phyloP scores from a whole-genome alignment of 2,329 filamentous ascomycete genomes.

The Apiospora hydei region DNA sequence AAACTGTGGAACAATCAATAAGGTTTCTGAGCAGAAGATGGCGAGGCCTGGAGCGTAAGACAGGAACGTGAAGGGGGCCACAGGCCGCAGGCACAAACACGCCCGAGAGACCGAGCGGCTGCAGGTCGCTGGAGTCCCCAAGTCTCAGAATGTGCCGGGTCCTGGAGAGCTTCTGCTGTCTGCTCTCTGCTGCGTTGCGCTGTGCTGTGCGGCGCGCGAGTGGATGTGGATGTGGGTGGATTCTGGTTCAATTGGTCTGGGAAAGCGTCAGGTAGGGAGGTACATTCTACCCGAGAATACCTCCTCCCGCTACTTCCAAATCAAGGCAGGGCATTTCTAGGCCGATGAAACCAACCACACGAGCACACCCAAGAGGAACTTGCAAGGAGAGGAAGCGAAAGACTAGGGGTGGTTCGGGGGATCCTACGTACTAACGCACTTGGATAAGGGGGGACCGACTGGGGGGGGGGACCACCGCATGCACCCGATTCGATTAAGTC shows the following conservation, averaged over 20 bases:
- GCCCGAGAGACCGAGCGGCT: slow-evolving; percentile 10
- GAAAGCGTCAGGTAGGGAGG: neutral
- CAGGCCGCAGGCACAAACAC: slow-evolving; percentile 9
- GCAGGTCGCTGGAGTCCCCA: slow-evolving; percentile 15
- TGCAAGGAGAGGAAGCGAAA: slow-evolving; percentile 6
- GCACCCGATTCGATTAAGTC: neutral
- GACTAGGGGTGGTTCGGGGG: slow-evolving; percentile 7
- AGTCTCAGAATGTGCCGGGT: slow-evolving; percentile 17
- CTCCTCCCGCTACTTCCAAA: slow-evolving; percentile 1
- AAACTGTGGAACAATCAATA: slow-evolving; percentile 21
- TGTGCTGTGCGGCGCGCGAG: neutral
- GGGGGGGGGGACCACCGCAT: neutral
- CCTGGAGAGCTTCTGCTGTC: neutral
- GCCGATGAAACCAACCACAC: slow-evolving; percentile 15
- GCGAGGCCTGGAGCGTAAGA: slow-evolving; percentile 17
- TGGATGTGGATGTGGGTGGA: slow-evolving; percentile 2
- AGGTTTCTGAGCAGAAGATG: slow-evolving; percentile 16
- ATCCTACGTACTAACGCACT: neutral
- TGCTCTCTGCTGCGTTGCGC: neutral
- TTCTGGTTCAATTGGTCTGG: slow-evolving; percentile 6
- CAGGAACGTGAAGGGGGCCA: slow-evolving; percentile 15
- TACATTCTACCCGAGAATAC: neutral
- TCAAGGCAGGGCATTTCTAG: slow-evolving; percentile 9
- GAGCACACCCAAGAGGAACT: slow-evolving; percentile 1
- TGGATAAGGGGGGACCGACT: neutral